These are phyloP conservation scores for Botrytis galanthina DNA, from an alignment of 2,329 filamentous ascomycete species.

Conservation along the genomic window DNA sequence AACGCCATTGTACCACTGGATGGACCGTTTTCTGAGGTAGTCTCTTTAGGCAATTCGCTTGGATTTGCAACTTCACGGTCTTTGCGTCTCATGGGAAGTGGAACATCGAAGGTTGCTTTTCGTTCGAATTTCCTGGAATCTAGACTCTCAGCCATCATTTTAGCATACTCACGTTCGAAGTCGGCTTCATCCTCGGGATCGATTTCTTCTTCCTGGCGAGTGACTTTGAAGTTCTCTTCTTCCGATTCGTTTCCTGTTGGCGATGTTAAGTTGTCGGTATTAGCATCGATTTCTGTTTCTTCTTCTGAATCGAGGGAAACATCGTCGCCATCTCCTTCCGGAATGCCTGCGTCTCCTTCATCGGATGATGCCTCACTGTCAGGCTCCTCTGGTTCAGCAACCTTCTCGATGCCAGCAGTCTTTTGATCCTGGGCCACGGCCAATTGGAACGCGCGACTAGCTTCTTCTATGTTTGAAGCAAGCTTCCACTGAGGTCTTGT, in stretches of 20 bases:
- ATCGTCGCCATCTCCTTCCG: slow-evolving; percentile 47
- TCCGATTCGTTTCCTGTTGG: slow-evolving; percentile 61
- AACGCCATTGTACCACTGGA: slow-evolving; percentile 81
- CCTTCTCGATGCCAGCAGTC: slow-evolving; percentile 67
- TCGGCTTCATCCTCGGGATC: slow-evolving; percentile 95
- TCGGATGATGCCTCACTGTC: slow-evolving; percentile 71
- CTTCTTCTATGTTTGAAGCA: slow-evolving; percentile 76
- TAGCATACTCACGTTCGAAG: slow-evolving; percentile 95
- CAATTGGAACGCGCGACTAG: slow-evolving; percentile 77
- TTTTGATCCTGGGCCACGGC: slow-evolving; percentile 91
- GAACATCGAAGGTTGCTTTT: slow-evolving; percentile 93
- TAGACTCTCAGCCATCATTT: slow-evolving; percentile 96
- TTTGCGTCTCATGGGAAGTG: slow-evolving; percentile 80
- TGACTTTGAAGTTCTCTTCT: slow-evolving; percentile 89
- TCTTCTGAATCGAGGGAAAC: slow-evolving; percentile 51
- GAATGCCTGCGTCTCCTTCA: slow-evolving; percentile 58
- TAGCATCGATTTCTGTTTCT: slow-evolving; percentile 52
- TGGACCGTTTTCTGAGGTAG: slow-evolving; percentile 38
- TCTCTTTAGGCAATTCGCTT: slow-evolving; percentile 43
- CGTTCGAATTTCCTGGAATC: slow-evolving; percentile 96
- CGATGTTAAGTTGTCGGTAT: slow-evolving; percentile 51
- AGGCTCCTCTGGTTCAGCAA: slow-evolving; percentile 67
- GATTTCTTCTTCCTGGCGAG: slow-evolving; percentile 81
- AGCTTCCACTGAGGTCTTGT: slow-evolving; percentile 93
- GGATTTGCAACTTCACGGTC: slow-evolving; percentile 55